Base-by-base conservation (phyloP, 805 yeast species). In the Saccharomycopsis sp. region DNA sequence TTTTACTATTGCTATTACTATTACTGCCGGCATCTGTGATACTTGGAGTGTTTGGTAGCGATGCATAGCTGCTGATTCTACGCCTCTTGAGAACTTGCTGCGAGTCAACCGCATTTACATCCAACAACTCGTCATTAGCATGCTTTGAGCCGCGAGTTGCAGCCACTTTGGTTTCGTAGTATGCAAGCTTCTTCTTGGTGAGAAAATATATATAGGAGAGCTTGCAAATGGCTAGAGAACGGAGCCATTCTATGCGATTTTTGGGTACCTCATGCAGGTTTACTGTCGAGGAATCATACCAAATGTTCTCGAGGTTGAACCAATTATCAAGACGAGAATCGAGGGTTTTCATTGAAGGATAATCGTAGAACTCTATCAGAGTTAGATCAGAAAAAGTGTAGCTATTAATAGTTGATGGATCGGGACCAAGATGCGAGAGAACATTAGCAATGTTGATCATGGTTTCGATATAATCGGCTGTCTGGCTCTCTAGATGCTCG, bases 271-370 rank as follows among this genome's bases (percentile, higher is more conserved):
- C 52, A 29, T 56, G 53, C 8, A 7, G 24, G 2, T 49, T 14
- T 9, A 20, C 17, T 17, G 12, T 3, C 12, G 19, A 3, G 20
- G 29, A 38, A 17, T 49, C 38, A 14, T 56, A 24, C n/a, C 22
- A 56, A 20, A 59, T 56, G 38, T 22, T 44, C 15, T 54, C 29
- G n/a, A 53, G 22, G n/a, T 54, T 52, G 49, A 59, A 59, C 62
- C 62, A 59, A 52, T 59, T 44, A 17, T 8, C 8, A n/a, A 44
- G 5, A 19, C 19, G 22, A 19, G 22, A 44, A 17, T n/a, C 19
- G 8, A 5, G 7, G 49, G 22, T 8, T 44, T 44, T 44, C 49
- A 44, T 44, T 12, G 49, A 44, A n/a, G 22, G 20, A n/a, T 20
- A 24, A 42, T 59, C 59, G 51, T 47, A 59, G 41, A 49, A 54